Percentiles rank a stretch among this genome's conserved stretches.
phyloP scores from a whole-genome alignment of 768 basidiomycete species.

The Scleroderma citrinum region DNA sequence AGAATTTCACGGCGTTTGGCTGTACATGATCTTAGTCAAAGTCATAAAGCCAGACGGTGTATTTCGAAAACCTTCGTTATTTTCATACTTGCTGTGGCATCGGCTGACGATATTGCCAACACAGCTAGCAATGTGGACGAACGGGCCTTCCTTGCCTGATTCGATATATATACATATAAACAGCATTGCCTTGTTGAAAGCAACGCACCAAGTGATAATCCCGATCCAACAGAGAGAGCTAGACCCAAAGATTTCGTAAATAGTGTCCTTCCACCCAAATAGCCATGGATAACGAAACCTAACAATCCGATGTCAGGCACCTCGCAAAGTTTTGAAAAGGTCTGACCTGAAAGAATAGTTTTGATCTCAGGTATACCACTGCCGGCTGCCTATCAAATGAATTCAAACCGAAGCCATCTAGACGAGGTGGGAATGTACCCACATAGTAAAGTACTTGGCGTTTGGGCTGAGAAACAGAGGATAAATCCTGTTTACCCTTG shows the following conservation, averaged over 20 bases:
- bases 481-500: slow-evolving; percentile 15
- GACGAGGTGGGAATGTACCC: slow-evolving; percentile 24
- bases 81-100: slow-evolving; percentile 84
- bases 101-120: slow-evolving; percentile 91
- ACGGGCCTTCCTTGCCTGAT: slow-evolving; percentile 63
- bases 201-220: slow-evolving; percentile 68
- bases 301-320: slow-evolving; percentile 5
- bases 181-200: slow-evolving; percentile 3
- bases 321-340: slow-evolving; percentile 4
- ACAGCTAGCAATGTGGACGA: slow-evolving; percentile 92
- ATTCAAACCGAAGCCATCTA: slow-evolving; percentile 2
- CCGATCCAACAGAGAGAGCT: slow-evolving; percentile 87
- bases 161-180: neutral
- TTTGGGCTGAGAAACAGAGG: slow-evolving; percentile 29
- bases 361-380: slow-evolving; percentile 98
- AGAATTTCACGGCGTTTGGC: slow-evolving; percentile 92
- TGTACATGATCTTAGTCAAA: slow-evolving; percentile 22
- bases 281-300: slow-evolving; percentile 97
- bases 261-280: slow-evolving; percentile 84
- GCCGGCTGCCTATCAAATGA: slow-evolving; percentile 67
- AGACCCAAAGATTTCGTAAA: slow-evolving; percentile 89
- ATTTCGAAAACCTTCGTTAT: slow-evolving; percentile 71
- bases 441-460: slow-evolving; percentile 84
- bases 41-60: neutral
- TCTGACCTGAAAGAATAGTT: slow-evolving; percentile 75